phyloP scores from a whole-genome alignment of 2,329 filamentous ascomycete species.

The Ploettnerulaceae sp. region DNA sequence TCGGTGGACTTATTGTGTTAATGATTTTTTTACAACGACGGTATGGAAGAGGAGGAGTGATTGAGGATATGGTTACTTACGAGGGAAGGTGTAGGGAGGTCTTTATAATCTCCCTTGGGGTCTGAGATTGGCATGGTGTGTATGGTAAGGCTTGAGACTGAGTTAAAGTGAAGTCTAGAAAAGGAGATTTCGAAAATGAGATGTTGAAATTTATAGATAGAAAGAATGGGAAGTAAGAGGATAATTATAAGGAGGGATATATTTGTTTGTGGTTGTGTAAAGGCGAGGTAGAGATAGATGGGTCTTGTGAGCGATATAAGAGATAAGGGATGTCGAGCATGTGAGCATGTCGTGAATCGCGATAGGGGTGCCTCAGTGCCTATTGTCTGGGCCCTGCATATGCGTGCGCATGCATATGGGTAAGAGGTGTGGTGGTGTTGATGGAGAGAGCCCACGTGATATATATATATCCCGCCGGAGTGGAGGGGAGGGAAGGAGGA shows the following conservation, averaged over 20 bases:
- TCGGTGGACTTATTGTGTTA: not conserved
- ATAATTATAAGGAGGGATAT: too few species aligned
- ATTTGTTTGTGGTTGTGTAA: too few species aligned
- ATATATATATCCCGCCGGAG: too few species aligned
- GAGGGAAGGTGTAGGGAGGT: not conserved
- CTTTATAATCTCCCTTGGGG: not conserved
- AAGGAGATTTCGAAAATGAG: not conserved
- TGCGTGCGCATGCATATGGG: conserved; percentile 2
- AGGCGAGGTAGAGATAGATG: not conserved
- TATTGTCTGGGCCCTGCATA: conserved; percentile 1
- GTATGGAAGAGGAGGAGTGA: not conserved
- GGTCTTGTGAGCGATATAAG: not conserved
- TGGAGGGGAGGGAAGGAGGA: too few species aligned
- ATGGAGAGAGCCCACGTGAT: too few species aligned
- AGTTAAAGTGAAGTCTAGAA: not conserved
- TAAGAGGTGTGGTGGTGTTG: too few species aligned
- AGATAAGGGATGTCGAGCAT: conserved; percentile 3
- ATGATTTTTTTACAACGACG: too few species aligned
- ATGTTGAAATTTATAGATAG: not conserved
- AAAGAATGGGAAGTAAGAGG: not conserved
- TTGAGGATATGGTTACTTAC: not conserved
- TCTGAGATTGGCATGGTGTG: not conserved
- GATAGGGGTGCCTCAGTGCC: not conserved
- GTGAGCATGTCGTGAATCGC: conserved; percentile 1
- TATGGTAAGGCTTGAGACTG: not conserved